Evolutionary conservation across 768 basidiomycete species (phyloP), one percentile per base, ranked within the genome.

Genomic region (Podaxis rugospora): DNA sequence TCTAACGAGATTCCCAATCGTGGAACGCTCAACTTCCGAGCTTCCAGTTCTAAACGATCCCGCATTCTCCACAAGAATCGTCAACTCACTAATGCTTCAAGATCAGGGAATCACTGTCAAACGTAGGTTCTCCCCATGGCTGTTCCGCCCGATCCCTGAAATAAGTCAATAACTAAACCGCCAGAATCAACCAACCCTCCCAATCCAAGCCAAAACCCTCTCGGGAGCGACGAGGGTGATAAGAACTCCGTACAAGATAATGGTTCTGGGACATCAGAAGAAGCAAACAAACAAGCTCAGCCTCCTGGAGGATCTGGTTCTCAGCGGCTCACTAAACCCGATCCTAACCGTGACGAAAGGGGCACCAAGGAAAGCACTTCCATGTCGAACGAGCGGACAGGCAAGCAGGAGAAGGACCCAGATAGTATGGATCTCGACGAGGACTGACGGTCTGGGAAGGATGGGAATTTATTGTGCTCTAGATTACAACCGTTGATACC

Each of bases 11-110:
- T 61, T 54, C 10, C 53, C 51, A 7, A 59, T 64, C 16, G 63
- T 64, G 5, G 63, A 64, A 36, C 51, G 51, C 42, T 61, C 61
- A 52, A 58, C 61, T 1, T 57, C 49, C 16, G 63, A 64, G 39
- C 42, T 61, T 40, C 59, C 51, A 3, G 25, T 57, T 2, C 23
- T 61, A n/a, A 53, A 57, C 18, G 63, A 64, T 56, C 44, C 60
- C 18, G 36, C 55, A 16, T 14, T 64, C 60, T 57, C 59, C 9
- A 37, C 54, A 23, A 61, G 47, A 42, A 57, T 61, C 28, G 51
- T 13, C 27, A 32, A 18, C 40, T 39, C 63, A 9, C 51, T 64
- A 14, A 37, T 64, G 5, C 56, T 64, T 32, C 53, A 61, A 14
- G 52, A 61, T 55, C 59, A 55, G 18, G 59, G 59, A 9, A 47